These are phyloP conservation scores for Psidium friedrichsthalianum DNA, from an alignment of 345 rosid species.

Conservation along the genomic window DNA sequence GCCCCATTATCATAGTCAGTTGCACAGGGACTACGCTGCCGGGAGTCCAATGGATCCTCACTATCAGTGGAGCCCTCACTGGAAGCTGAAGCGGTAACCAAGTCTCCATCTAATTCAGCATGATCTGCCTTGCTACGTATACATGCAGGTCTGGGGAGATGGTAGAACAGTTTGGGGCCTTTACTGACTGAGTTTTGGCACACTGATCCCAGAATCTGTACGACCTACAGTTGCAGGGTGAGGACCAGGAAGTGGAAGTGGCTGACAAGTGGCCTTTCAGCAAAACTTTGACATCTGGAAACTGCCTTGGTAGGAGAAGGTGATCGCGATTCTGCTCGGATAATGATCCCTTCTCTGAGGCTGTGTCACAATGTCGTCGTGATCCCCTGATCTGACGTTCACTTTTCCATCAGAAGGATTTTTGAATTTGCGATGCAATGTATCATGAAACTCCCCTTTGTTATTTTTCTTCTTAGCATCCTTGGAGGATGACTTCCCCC, in stretches of 20 bases:
- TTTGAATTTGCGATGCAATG: slow-evolving; percentile 49
- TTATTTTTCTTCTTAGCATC: slow-evolving; percentile 62
- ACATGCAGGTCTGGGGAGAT: slow-evolving; percentile 48
- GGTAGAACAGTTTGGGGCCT: slow-evolving; percentile 41
- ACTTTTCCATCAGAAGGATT: slow-evolving; percentile 44
- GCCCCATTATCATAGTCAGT: slow-evolving; percentile 63
- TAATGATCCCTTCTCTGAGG: slow-evolving; percentile 51
- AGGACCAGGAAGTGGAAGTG: slow-evolving; percentile 69
- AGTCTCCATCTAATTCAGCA: slow-evolving; percentile 41
- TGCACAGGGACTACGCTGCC: slow-evolving; percentile 54
- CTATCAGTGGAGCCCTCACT: slow-evolving; percentile 57
- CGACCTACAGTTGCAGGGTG: slow-evolving; percentile 22
- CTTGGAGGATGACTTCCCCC: slow-evolving; percentile 64
- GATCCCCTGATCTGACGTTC: slow-evolving; percentile 35
- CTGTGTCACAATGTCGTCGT: slow-evolving; percentile 33
- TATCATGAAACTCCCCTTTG: slow-evolving; percentile 66
- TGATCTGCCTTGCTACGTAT: slow-evolving; percentile 31
- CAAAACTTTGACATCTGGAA: slow-evolving; percentile 76
- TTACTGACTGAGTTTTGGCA: slow-evolving; percentile 36
- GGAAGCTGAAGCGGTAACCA: slow-evolving; percentile 54
- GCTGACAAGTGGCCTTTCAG: slow-evolving; percentile 57
- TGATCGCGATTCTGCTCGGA: slow-evolving; percentile 65
- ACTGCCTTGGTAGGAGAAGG: slow-evolving; percentile 66
- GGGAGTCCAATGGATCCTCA: slow-evolving; percentile 52
- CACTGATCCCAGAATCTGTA: slow-evolving; percentile 39